Conservation (phyloP, 352 stramenopile species). For the Phytophthora pluvialis region DNA sequence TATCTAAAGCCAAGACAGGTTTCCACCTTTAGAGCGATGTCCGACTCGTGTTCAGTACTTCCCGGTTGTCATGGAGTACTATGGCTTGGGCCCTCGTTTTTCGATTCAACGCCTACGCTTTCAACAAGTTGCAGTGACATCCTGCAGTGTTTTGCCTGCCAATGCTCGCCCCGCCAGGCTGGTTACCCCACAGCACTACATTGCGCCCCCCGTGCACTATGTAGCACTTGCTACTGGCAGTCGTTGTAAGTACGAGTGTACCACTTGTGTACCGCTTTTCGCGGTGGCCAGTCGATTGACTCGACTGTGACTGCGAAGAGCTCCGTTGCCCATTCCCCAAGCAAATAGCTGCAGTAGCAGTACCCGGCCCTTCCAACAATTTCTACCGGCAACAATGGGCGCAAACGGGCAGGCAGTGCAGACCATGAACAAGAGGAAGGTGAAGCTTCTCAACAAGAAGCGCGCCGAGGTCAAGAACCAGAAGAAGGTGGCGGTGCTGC, state of each 20-base stretch:
- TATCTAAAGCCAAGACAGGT: slow-evolving; percentile 30
- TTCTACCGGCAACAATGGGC: slow-evolving; percentile 35
- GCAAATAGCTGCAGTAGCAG: slow-evolving; percentile 12
- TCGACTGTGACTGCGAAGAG: slow-evolving; percentile 25
- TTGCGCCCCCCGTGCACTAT: background rate
- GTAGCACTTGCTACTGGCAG: background rate
- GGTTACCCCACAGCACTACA: too few species aligned
- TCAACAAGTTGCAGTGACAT: background rate
- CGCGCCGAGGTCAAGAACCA: slow-evolving; percentile 74
- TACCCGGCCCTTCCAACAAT: slow-evolving; percentile 6
- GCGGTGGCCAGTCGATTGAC: slow-evolving; percentile 35
- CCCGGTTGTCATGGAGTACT: background rate
- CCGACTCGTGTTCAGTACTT: background rate
- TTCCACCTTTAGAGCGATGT: slow-evolving; percentile 14
- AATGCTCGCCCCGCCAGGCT: background rate
- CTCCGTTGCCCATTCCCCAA: slow-evolving; percentile 29
- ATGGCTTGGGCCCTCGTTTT: background rate
- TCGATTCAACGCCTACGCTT: background rate
- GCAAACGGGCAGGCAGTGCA: slow-evolving; percentile 72
- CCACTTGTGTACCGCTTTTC: slow-evolving; percentile 43
- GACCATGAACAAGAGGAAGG: slow-evolving; percentile 88
- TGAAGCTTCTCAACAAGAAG: slow-evolving; percentile 89
- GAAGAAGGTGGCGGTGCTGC: slow-evolving; percentile 74
- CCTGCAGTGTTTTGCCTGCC: background rate
- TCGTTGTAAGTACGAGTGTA: slow-evolving; percentile 38